Conservation (phyloP, 768 basidiomycete species). For the Cyclocybe aegerita region DNA sequence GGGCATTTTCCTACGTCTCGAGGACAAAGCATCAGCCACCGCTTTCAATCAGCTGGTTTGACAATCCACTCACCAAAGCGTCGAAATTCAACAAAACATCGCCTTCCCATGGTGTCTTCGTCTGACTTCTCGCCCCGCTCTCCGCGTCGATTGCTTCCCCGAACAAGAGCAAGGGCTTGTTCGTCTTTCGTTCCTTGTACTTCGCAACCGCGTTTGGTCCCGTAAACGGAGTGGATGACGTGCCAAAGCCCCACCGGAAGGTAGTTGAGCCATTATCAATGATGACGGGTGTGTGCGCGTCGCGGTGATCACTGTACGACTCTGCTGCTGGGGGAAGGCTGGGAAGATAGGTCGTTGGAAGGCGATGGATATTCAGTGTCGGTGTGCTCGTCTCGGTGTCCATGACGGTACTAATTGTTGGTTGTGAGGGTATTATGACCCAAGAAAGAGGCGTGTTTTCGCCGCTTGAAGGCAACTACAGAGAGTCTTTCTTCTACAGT, state of each 20-base stretch:
- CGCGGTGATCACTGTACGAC: slow-evolving; percentile 53
- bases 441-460: too few species aligned
- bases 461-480: too few species aligned
- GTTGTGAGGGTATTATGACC: too few species aligned
- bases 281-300: slow-evolving; percentile 61
- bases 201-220: slow-evolving; percentile 76
- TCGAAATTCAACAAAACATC: slow-evolving; percentile 92
- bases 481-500: too few species aligned
- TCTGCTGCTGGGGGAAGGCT: slow-evolving; percentile 26
- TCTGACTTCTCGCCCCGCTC: slow-evolving; percentile 75
- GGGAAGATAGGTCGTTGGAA: slow-evolving; percentile 25
- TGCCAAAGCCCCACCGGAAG: slow-evolving; percentile 83
- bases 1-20: slow-evolving; percentile 80
- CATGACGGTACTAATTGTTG: slow-evolving; percentile 2
- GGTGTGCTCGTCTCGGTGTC: not conserved
- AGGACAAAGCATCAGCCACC: slow-evolving; percentile 13
- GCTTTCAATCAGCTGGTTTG: not conserved
- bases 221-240: slow-evolving; percentile 40
- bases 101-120: slow-evolving; percentile 88
- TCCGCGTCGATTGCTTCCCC: slow-evolving; percentile 88
- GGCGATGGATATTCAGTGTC: slow-evolving; percentile 9
- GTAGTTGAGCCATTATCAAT: slow-evolving; percentile 89
- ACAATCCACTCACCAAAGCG: slow-evolving; percentile 73
- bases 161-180: slow-evolving; percentile 81
- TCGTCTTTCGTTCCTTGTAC: slow-evolving; percentile 87